These are phyloP conservation scores for Fraxinus sp. DNA, from an alignment of 305 asterid genomes.

Conservation along the genomic window DNA sequence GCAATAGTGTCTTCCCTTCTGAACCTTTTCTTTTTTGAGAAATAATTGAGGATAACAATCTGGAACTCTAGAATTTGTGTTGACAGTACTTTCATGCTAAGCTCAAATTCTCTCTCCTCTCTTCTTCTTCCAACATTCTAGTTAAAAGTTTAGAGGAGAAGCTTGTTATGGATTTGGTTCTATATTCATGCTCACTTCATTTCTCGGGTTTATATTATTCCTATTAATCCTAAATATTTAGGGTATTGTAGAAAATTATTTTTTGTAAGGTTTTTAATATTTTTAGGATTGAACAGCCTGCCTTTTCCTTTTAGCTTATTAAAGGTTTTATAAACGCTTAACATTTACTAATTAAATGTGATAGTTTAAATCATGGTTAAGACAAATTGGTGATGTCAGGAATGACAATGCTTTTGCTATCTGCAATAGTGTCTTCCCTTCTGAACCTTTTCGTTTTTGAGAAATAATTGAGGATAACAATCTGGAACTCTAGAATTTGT, in stretches of 20 bases:
- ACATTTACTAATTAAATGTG: too few relatives aligned
- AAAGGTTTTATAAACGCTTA: background rate
- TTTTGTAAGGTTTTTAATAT: background rate
- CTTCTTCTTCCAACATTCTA: background rate
- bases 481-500: background rate
- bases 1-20: background rate
- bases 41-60: background rate
- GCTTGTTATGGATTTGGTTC: background rate
- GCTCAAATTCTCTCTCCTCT: background rate
- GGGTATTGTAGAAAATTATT: background rate
- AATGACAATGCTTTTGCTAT: conserved; percentile 1
- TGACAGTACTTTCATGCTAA: background rate
- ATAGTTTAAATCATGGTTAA: background rate
- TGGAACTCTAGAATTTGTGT: background rate
- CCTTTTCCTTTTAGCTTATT: background rate
- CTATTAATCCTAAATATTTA: background rate
- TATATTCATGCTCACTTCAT: background rate
- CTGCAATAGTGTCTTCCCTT: background rate
- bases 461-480: background rate
- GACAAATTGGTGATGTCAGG: background rate
- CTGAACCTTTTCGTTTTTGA: background rate
- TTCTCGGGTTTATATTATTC: background rate
- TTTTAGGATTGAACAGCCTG: background rate
- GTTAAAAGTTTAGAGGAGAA: background rate
- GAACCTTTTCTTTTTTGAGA: background rate